Conservation (phyloP, 1,284 basidiomycete genomes). For the Ceratobasidium papillatum region DNA sequence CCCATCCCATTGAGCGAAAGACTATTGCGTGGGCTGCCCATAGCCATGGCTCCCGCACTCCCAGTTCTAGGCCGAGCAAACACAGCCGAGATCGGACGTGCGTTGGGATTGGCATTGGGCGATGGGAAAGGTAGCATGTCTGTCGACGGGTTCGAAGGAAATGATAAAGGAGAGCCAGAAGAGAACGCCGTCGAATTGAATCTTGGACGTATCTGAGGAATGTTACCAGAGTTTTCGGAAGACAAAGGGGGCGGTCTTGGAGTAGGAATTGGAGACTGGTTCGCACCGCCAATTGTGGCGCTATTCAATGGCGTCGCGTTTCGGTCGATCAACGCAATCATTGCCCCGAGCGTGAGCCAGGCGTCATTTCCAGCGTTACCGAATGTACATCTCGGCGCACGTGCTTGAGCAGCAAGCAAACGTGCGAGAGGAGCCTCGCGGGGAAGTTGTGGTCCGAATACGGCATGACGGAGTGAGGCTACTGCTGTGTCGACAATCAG, state of each 20-base stretch:
- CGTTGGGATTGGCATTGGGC: slow-evolving; percentile 22
- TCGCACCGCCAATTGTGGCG: slow-evolving; percentile 29
- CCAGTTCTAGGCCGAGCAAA: slow-evolving; percentile 33
- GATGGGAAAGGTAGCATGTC: slow-evolving; percentile 19
- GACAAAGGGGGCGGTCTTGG: neutral
- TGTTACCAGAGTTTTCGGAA: neutral
- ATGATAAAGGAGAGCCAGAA: neutral
- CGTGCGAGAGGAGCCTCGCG: slow-evolving; percentile 64
- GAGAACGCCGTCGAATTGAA: neutral
- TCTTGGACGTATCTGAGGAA: slow-evolving; percentile 1
- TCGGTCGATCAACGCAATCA: slow-evolving; percentile 48
- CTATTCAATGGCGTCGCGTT: slow-evolving; percentile 22
- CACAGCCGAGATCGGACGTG: slow-evolving; percentile 32
- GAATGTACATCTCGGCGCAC: slow-evolving; percentile 56
- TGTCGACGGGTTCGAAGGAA: neutral
- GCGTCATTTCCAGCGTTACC: slow-evolving; percentile 79
- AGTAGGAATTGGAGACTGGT: slow-evolving; percentile 15
- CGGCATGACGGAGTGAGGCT: slow-evolving; percentile 7
- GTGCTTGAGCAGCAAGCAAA: slow-evolving; percentile 61
- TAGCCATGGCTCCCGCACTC: slow-evolving; percentile 3
- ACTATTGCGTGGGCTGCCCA: neutral
- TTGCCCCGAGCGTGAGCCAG: slow-evolving; percentile 66
- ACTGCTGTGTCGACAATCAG: slow-evolving; percentile 71
- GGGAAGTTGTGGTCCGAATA: slow-evolving; percentile 48
- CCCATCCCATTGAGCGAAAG: slow-evolving; percentile 28